Base-by-base conservation (phyloP, 441 rosid species). In the Eutrema salsugineum region DNA sequence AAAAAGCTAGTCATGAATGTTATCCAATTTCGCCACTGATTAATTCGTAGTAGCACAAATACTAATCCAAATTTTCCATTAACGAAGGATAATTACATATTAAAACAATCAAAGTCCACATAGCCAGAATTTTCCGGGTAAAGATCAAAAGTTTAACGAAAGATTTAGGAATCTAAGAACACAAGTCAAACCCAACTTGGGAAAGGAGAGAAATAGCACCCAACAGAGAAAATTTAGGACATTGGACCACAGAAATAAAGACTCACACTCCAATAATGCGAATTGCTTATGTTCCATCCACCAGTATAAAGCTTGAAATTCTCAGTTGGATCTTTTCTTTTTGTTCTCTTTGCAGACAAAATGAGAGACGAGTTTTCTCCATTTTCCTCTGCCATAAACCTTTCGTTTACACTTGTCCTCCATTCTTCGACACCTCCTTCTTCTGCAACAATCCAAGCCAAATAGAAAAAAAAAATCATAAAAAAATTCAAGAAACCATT, bases 211-310 rank as follows among this genome's bases (percentile, higher is more conserved):
- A 30, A 6, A 67, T 5, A 40, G 12, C 42, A 68, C 24, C 16
- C 54, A 62, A 56, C 8, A 56, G 39, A 6, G 20, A 53, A 32
- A 5, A 19, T 57, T 47, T 9, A 55, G 47, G 36, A 14, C 1
- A 53, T 1, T 44, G 49, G 70, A 75, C 53, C 50, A 75, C 64
- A 75, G 30, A 46, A 53, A 16, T 51, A 56, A 36, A 46, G 70
- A 85, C 95, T 85, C 81, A 95, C 98, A 78, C 88, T 84, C 90
- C 88, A 88, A 71, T 95, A 95, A 72, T 93, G 86, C 5, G 60
- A 0, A 64, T 77, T 84, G 86, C 91, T 91, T 76, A 95, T 89
- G 77, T 95, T 91, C 91, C 90, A 95, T 58, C 99, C 99, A 68
- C 97, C 94, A 40, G 80, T 78, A 72, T 95, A 91, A 36, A 64